Conservation (phyloP, 2,329 filamentous ascomycete species). For the Thyridium curvatum region DNA sequence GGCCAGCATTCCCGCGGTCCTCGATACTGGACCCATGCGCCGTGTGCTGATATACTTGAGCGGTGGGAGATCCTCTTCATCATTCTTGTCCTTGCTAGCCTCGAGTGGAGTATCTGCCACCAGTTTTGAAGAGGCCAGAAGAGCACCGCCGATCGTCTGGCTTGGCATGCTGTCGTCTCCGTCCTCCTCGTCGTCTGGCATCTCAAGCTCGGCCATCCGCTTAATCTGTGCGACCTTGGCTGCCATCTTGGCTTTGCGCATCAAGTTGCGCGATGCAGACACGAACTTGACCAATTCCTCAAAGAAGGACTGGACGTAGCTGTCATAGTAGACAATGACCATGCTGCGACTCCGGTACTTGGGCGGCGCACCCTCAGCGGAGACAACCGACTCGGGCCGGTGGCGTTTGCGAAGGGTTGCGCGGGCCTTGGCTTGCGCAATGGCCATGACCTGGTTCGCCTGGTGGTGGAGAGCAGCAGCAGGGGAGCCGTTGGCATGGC, state of each 20-base stretch:
- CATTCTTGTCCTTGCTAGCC: conserved; percentile 7
- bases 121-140: neutral
- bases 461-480: conserved; percentile 7
- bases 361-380: conserved; percentile 36
- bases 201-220: conserved; percentile 52
- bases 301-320: conserved; percentile 75
- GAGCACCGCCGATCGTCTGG: conserved; percentile 11
- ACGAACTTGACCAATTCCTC: conserved; percentile 79
- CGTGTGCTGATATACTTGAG: conserved; percentile 31
- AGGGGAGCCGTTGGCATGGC: too few species aligned
- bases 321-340: conserved; percentile 89
- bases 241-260: conserved; percentile 84
- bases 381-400: conserved; percentile 45
- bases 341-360: conserved; percentile 66
- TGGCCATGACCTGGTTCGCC: conserved; percentile 30
- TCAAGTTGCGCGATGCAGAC: conserved; percentile 71
- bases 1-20: conserved; percentile 15
- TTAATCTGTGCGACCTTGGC: conserved; percentile 64
- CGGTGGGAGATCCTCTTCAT: conserved; percentile 21
- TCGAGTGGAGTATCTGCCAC: conserved; percentile 5
- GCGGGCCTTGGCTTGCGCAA: conserved; percentile 38
- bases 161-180: conserved; percentile 18
- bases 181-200: conserved; percentile 41
- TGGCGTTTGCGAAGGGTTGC: conserved; percentile 43
- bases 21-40: conserved; percentile 23